phyloP scores from a whole-genome alignment of 192 early-diverging fungal species.

The Entomortierella beljakovae region DNA sequence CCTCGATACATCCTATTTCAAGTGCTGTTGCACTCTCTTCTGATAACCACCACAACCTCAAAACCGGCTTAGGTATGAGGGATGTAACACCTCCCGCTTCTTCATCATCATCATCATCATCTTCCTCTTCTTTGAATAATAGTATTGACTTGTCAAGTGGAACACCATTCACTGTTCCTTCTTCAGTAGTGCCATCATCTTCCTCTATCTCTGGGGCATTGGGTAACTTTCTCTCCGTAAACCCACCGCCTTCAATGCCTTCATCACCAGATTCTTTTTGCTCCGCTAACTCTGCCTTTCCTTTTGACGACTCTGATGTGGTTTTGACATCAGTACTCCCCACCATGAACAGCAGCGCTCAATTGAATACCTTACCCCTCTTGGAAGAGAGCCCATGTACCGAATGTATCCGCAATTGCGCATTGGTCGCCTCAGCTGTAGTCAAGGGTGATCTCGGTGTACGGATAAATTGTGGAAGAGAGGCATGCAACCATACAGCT shows the following conservation, averaged over 20 bases:
- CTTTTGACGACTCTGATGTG: slow-evolving; percentile 7
- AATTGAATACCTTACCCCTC: not conserved
- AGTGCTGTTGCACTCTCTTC: not conserved
- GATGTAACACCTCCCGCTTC: not conserved
- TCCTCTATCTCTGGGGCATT: slow-evolving; percentile 1
- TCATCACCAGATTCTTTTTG: slow-evolving; percentile 34
- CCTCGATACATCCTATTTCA: not conserved
- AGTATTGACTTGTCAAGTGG: not conserved
- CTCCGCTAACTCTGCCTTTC: slow-evolving; percentile 22
- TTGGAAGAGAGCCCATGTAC: slow-evolving; percentile 50
- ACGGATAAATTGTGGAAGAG: slow-evolving; percentile 57
- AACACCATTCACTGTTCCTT: not conserved
- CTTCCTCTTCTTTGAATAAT: slow-evolving; percentile 2
- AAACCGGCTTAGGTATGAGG: not conserved
- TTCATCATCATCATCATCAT: not conserved
- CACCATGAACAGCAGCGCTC: not conserved
- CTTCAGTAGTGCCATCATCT: not conserved
- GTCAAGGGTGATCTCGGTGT: slow-evolving; percentile 57
- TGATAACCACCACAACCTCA: not conserved
- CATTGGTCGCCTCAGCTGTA: slow-evolving; percentile 58
- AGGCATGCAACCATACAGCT: slow-evolving; percentile 44
- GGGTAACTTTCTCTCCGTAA: slow-evolving; percentile 4
- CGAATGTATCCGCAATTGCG: slow-evolving; percentile 60
- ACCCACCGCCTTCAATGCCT: slow-evolving; percentile 4
- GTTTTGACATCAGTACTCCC: not conserved